phyloP scores from a whole-genome alignment of 768 basidiomycete genomes.

The Lactarius pseudohatsudake region DNA sequence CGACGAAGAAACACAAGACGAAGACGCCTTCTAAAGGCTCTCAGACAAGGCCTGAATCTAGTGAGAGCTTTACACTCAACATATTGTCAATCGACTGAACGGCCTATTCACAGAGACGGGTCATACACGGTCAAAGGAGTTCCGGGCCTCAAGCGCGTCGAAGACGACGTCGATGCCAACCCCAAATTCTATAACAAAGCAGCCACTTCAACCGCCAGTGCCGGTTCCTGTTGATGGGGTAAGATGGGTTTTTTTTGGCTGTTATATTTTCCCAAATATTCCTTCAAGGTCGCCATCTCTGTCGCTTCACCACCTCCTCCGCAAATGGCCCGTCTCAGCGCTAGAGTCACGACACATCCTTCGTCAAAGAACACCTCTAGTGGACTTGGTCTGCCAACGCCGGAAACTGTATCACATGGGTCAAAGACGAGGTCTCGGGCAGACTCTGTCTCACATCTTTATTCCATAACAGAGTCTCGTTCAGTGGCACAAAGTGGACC shows the following conservation, averaged over 20 bases:
- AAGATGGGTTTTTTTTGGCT: neutral
- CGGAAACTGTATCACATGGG: slow-evolving; percentile 8
- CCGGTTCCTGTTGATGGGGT: neutral
- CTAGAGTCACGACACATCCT: neutral
- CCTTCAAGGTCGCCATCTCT: slow-evolving; percentile 6
- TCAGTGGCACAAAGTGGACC: slow-evolving; percentile 3
- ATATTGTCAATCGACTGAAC: neutral
- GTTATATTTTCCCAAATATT: neutral
- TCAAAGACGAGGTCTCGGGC: neutral
- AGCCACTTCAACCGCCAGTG: neutral
- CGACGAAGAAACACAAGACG: slow-evolving; percentile 13
- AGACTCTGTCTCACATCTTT: neutral
- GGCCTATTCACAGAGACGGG: neutral
- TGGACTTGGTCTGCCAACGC: slow-evolving; percentile 7
- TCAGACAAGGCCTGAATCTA: neutral
- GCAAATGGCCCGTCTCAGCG: neutral
- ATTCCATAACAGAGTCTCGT: neutral
- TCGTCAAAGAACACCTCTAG: neutral
- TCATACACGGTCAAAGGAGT: neutral
- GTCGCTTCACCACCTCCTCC: neutral
- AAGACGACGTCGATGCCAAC: slow-evolving; percentile 16
- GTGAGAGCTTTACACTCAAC: neutral
- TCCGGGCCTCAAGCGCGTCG: neutral
- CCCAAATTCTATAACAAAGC: slow-evolving; percentile 11
- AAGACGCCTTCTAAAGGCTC: neutral